phyloP scores from a whole-genome alignment of 2,329 filamentous ascomycete genomes.

The Byssochlamys sp. region DNA sequence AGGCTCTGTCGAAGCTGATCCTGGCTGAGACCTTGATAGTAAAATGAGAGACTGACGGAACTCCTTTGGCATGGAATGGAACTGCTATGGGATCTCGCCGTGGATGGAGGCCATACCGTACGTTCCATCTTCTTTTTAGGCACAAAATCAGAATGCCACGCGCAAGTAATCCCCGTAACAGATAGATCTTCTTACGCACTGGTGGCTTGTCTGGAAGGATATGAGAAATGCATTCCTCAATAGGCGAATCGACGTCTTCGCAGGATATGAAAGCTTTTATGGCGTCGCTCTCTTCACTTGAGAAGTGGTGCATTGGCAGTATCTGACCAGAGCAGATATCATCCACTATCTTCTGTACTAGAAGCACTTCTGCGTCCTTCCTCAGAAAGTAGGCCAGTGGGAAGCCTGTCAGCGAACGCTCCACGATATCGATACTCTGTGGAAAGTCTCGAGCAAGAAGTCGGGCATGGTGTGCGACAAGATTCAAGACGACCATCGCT shows the following conservation, averaged over 20 bases:
- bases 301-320: slow-evolving; percentile 13
- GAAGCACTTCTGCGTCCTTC: slow-evolving; percentile 36
- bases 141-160: slow-evolving; percentile 51
- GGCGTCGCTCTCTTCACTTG: slow-evolving; percentile 10
- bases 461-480: slow-evolving; percentile 30
- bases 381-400: slow-evolving; percentile 50
- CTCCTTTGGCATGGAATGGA: slow-evolving; percentile 57
- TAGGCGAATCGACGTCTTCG: slow-evolving; percentile 9
- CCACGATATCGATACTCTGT: slow-evolving; percentile 42
- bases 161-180: slow-evolving; percentile 55
- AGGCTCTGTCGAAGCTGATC: slow-evolving; percentile 44
- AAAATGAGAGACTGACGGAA: slow-evolving; percentile 55
- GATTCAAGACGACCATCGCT: slow-evolving; percentile 31
- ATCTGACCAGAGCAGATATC: slow-evolving; percentile 31
- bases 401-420: slow-evolving; percentile 34
- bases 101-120: slow-evolving; percentile 54
- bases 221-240: slow-evolving; percentile 11
- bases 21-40: slow-evolving; percentile 49
- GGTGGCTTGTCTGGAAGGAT: slow-evolving; percentile 25
- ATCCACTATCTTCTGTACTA: slow-evolving; percentile 32
- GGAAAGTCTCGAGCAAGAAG: slow-evolving; percentile 32
- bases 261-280: slow-evolving; percentile 26
- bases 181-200: slow-evolving; percentile 34
- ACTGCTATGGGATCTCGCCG: slow-evolving; percentile 45
- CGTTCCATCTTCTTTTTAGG: slow-evolving; percentile 57